phyloP scores from a whole-genome alignment of 108 stramenopile genomes.

The Skeletonema marinoi region DNA sequence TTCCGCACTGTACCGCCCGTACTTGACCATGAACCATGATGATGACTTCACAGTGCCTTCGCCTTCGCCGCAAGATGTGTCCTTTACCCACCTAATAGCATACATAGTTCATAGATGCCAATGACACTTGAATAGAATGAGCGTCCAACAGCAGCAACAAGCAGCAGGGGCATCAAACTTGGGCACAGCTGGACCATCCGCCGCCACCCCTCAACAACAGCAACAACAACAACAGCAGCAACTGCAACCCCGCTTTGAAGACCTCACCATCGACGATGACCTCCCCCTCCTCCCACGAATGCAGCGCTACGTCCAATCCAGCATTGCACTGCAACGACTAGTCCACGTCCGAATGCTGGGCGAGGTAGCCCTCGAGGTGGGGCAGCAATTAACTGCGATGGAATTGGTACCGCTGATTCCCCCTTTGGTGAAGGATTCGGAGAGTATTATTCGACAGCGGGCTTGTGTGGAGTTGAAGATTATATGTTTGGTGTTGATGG shows the following conservation, averaged over 20 bases:
- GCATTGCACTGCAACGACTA: conserved; percentile 94
- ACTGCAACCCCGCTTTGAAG: conserved; percentile 85
- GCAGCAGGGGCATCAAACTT: not conserved
- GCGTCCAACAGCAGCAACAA: not conserved
- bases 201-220: conserved; percentile 9
- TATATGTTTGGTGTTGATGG: conserved; percentile 31
- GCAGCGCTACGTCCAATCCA: conserved; percentile 86
- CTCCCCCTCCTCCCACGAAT: conserved; percentile 90
- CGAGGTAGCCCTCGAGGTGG: conserved; percentile 85
- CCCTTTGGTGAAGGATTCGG: conserved; percentile 78
- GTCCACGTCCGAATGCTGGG: conserved; percentile 98
- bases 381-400: conserved; percentile 65
- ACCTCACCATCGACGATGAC: conserved; percentile 97
- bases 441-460: conserved; percentile 93
- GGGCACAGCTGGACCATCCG: not conserved
- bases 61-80: no score
- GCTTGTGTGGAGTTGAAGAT: conserved; percentile 43
- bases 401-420: conserved; percentile 77
- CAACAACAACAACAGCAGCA: conserved; percentile 30
- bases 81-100: no score
- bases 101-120: no score
- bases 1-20: no score
- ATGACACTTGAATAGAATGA: not conserved
- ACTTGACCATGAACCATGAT: no score
- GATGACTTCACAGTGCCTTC: no score